Base-by-base conservation (phyloP, 805 yeast genomes). In the Ogataea haglerorum region DNA sequence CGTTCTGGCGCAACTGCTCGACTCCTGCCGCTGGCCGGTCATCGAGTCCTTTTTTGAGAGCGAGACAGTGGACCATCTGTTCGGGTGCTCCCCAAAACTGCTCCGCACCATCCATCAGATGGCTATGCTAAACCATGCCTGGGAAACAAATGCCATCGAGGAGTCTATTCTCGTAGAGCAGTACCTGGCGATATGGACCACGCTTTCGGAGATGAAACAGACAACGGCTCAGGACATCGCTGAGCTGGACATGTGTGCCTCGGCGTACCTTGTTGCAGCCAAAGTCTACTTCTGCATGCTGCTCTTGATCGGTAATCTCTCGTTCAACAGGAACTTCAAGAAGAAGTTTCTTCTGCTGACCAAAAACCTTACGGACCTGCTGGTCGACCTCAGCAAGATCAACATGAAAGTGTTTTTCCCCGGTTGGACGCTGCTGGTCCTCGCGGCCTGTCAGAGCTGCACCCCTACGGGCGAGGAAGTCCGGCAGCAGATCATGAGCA, bases 21-120 rank as follows among this genome's bases (percentile, higher is more conserved):
- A 38, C 2, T 19, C 38, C 5, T 51, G 54, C 25, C 56, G 58
- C 5, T 52, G 63, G 57, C 60, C 58, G 17, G 34, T 50, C 5
- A 47, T 62, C 3, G 54, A 46, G 7, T 19, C 25, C 3, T 46
- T 60, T 21, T 63, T 59, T 41, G 49, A 51, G n/a, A 43, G 33
- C 26, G 49, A 49, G 18, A 33, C 36, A 5, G 49, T 62, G 10
- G 68, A 63, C 34, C 60, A 60, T 27, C 52, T 62, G 58, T 54
- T 58, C 45, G 67, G 68, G 4, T 61, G 66, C 40, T 60, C 67
- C 0, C 65, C 67, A 2, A 36, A 50, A 30, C 47, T 63, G 10
- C 36, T 61, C 3, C 36, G 48, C 35, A 36, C 50, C 3, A 56
- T 61, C 17, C 49, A 56, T 32, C 40, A 51, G n/a, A 38, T 58